Base-by-base conservation (phyloP, 305 asterid genomes). In the Fraxinus velutina region DNA sequence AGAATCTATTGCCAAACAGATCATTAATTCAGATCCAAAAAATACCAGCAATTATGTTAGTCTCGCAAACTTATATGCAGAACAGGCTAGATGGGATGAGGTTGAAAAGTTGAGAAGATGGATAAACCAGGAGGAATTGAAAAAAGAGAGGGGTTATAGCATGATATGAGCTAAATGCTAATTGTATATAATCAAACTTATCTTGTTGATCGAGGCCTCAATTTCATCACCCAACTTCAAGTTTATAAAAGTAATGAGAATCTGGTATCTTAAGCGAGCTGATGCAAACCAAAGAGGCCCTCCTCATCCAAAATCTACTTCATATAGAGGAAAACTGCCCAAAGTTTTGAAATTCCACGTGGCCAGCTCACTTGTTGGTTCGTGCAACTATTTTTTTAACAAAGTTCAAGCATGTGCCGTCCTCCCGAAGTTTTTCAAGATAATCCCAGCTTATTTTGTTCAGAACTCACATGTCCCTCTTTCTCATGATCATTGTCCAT, bases 81-180 rank as follows among this genome's bases (percentile, higher is more conserved):
- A 91, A 32, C 91, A 89, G 86, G 98, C 95, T 70, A 86, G 92
- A 85, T 94, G 97, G 97, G 86, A 90, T 76, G 94, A 90, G 68
- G 95, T 89, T n/a, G 95, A 90, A 85, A 87, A 85, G 86, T 83
- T 89, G 88, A 90, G 97, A 79, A 86, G 84, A 73, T 50, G 84
- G 77, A 76, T 92, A 3, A 88, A 85, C 73, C 81, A 83, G 60
- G 89, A 85, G 79, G 85, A 87, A 30, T 27, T 89, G 86, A 90
- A 90, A 89, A 90, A 92, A 87, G 87, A 84, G 83, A 87, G 52
- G 76, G 95, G 91, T 52, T 90, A 84, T 82, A 91, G 97, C 88
- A 57, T 86, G 39, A 83, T 86, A 80, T 87, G 86, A 90, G 75
- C 81, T 79, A 57, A 76, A 39, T 47, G 33, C 19, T 34, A 34